These are phyloP conservation scores for Paramecium bursaria DNA, from an alignment of 73 alveolate genomes.

Conservation along the genomic window DNA sequence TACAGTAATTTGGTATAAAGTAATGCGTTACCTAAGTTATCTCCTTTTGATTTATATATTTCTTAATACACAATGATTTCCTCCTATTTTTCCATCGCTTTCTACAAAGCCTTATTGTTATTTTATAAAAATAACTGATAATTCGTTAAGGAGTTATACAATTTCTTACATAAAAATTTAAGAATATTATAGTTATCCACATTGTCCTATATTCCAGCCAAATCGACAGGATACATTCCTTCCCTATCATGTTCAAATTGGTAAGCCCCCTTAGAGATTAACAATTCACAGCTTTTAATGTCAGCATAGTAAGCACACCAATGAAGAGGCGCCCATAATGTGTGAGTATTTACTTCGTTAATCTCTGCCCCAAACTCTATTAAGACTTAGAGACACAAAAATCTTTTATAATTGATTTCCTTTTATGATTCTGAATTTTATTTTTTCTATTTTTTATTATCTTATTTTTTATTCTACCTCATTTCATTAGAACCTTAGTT, in stretches of 20 bases:
- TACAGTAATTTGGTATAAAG: conserved; percentile 4
- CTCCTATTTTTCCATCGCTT: too few species aligned
- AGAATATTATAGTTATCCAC: too few species aligned
- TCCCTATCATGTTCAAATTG: conserved; percentile 14
- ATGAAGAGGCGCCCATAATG: conserved; percentile 62
- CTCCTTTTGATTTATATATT: neutral
- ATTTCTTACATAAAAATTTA: too few species aligned
- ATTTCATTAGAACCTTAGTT: too few species aligned
- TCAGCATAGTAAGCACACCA: conserved; percentile 71
- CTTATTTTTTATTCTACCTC: too few species aligned
- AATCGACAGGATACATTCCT: conserved; percentile 40
- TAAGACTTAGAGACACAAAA: conserved; percentile 52
- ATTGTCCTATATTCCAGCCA: conserved; percentile 21
- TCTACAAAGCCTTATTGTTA: too few species aligned
- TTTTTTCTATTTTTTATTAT: too few species aligned
- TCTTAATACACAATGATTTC: conserved; percentile 14
- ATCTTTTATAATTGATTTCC: neutral
- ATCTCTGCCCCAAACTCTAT: conserved; percentile 64
- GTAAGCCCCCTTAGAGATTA: neutral
- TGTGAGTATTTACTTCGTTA: conserved; percentile 46
- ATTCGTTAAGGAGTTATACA: too few species aligned
- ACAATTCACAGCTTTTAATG: neutral
- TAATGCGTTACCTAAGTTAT: conserved; percentile 8
- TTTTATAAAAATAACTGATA: too few species aligned
- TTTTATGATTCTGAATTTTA: too few species aligned